Evolutionary conservation across 129 eudicot genomes (phyloP).

Genomic region (Saposhnikovia divaricata): DNA sequence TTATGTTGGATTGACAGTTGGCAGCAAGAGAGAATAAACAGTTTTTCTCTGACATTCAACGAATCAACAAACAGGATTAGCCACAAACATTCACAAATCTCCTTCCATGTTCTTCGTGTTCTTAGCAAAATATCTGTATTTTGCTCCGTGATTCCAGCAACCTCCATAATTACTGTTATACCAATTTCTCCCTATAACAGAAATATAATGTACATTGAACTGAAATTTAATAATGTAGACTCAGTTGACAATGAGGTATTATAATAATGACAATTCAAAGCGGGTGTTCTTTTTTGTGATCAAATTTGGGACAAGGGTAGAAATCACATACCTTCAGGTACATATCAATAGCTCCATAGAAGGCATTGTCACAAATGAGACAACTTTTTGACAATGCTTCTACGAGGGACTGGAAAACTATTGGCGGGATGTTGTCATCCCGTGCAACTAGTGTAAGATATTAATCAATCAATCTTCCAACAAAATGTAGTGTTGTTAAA

Average conservation of each 20-base stretch:
- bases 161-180: too few species aligned
- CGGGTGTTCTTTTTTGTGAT: neutral
- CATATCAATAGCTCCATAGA: slow-evolving; percentile 31
- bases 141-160: too few species aligned
- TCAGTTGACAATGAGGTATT: neutral
- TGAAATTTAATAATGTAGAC: neutral
- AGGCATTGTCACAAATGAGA: slow-evolving; percentile 15
- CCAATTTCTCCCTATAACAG: too few species aligned
- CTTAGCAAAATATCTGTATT: too few species aligned
- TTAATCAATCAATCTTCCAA: slow-evolving; percentile 29
- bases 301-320: neutral
- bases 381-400: slow-evolving; percentile 26
- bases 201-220: neutral
- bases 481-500: neutral
- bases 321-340: slow-evolving; percentile 30
- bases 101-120: too few species aligned
- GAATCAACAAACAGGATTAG: too few species aligned
- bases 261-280: neutral
- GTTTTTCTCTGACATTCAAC: too few species aligned
- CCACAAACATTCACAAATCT: too few species aligned
- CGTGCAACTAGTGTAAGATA: slow-evolving; percentile 24
- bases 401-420: slow-evolving; percentile 11
- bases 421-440: slow-evolving; percentile 14
- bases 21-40: too few species aligned
- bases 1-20: too few species aligned